These are phyloP conservation scores for Metarhizium guizhouense DNA, from an alignment of 2,329 filamentous ascomycete species.

Conservation along the genomic window DNA sequence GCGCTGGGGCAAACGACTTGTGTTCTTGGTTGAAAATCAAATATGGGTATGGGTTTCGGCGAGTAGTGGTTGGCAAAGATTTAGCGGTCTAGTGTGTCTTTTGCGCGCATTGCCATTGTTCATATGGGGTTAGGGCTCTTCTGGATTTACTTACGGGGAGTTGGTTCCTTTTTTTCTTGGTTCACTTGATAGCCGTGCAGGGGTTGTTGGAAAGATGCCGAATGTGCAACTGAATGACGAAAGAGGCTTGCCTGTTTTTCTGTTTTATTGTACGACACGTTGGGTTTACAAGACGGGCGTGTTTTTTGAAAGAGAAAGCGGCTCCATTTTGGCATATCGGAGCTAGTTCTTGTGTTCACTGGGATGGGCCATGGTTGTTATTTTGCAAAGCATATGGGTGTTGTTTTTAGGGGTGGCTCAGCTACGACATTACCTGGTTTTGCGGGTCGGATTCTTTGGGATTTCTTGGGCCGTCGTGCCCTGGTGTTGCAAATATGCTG, in stretches of 20 bases:
- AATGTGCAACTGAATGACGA: slow-evolving; percentile 20
- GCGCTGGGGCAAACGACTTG: slow-evolving; percentile 15
- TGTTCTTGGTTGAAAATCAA: slow-evolving; percentile 28
- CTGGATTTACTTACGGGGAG: slow-evolving; percentile 21
- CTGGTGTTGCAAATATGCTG: slow-evolving; percentile 25
- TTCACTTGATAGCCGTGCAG: not conserved
- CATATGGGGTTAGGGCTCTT: slow-evolving; percentile 14
- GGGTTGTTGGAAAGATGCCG: slow-evolving; percentile 14
- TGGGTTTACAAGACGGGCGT: slow-evolving; percentile 2
- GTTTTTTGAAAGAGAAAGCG: slow-evolving; percentile 5
- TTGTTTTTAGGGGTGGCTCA: slow-evolving; percentile 14
- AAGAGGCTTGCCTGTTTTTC: slow-evolving; percentile 19
- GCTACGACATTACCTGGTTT: slow-evolving; percentile 24
- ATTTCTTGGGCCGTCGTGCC: slow-evolving; percentile 23
- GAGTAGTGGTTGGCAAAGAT: slow-evolving; percentile 24
- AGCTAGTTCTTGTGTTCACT: slow-evolving; percentile 10
- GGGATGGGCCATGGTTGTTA: slow-evolving; percentile 9
- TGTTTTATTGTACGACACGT: slow-evolving; percentile 11
- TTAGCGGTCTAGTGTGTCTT: slow-evolving; percentile 22
- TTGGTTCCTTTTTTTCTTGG: slow-evolving; percentile 18
- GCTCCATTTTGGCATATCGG: slow-evolving; percentile 8
- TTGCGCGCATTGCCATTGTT: slow-evolving; percentile 18
- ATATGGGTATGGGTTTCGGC: slow-evolving; percentile 20
- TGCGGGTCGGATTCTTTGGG: slow-evolving; percentile 22
- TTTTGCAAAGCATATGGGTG: slow-evolving; percentile 20